Conservation (phyloP, 2,329 filamentous ascomycete genomes). For the Achaetomium macrosporum region DNA sequence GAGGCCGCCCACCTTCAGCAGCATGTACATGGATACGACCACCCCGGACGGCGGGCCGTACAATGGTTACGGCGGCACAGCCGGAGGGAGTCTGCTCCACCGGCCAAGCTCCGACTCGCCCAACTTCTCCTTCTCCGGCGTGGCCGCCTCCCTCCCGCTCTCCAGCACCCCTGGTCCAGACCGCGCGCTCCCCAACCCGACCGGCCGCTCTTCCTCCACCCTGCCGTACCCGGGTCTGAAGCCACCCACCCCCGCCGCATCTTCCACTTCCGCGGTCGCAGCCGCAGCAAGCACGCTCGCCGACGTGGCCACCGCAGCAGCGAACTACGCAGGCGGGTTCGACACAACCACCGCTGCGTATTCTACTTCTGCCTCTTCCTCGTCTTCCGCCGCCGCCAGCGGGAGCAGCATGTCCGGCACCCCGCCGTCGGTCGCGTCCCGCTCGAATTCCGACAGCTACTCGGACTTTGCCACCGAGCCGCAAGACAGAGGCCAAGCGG, state of each 20-base stretch:
- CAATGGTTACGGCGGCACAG: constrained; percentile 30
- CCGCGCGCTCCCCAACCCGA: constrained; percentile 33
- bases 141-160: constrained; percentile 37
- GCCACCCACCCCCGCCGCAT: background rate
- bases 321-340: constrained; percentile 22
- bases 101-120: constrained; percentile 31
- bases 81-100: constrained; percentile 30
- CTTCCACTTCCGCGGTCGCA: background rate
- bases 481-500: constrained; percentile 25
- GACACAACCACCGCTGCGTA: constrained; percentile 15
- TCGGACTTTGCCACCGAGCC: constrained; percentile 22
- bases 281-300: constrained; percentile 20
- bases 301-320: constrained; percentile 26
- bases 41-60: constrained; percentile 17
- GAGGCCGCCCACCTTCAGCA: constrained; percentile 22
- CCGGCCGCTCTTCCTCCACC: constrained; percentile 29
- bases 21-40: constrained; percentile 32
- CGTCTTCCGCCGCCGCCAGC: constrained; percentile 7
- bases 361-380: background rate
- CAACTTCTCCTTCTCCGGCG: constrained; percentile 37
- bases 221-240: constrained; percentile 28
- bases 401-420: constrained; percentile 5
- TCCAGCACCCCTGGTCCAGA: constrained; percentile 26
- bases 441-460: constrained; percentile 19
- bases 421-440: constrained; percentile 12